Evolutionary conservation across 2,329 filamentous ascomycete genomes (phyloP).

Genomic region (Fusarium paranaense): DNA sequence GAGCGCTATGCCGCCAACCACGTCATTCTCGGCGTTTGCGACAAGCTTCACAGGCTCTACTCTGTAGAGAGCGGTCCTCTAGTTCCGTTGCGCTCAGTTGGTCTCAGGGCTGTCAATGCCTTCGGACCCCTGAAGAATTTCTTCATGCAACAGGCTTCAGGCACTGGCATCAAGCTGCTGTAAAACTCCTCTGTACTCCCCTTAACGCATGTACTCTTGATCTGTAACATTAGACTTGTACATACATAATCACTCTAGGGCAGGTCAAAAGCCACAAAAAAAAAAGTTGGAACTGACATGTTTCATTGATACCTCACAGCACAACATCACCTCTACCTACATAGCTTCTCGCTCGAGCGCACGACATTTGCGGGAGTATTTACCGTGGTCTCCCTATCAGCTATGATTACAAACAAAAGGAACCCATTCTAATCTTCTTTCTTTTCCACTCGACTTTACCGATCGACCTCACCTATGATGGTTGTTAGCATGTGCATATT

Average conservation of each 20-base stretch:
- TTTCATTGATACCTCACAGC: conserved; percentile 42
- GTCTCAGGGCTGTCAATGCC: conserved; percentile 80
- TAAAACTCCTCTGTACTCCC: conserved; percentile 24
- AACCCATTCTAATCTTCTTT: conserved; percentile 49
- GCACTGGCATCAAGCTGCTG: conserved; percentile 62
- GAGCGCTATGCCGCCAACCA: conserved; percentile 88
- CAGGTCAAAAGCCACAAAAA: conserved; percentile 7
- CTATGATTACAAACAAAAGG: conserved; percentile 56
- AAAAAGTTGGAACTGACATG: conserved; percentile 32
- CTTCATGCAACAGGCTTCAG: conserved; percentile 81
- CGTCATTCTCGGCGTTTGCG: conserved; percentile 80
- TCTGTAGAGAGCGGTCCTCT: conserved; percentile 83
- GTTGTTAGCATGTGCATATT: conserved; percentile 50
- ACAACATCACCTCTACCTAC: conserved; percentile 35
- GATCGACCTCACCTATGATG: conserved; percentile 69
- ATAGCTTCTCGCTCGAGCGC: conserved; percentile 44
- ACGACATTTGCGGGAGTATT: conserved; percentile 51
- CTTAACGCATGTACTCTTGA: conserved; percentile 16
- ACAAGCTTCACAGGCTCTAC: conserved; percentile 94
- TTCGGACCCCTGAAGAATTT: conserved; percentile 82
- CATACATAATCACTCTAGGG: conserved; percentile 17
- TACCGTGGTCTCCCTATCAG: conserved; percentile 52
- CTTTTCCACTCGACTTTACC: conserved; percentile 55
- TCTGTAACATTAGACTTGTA: conserved; percentile 33
- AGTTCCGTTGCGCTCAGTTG: conserved; percentile 81